phyloP scores from a whole-genome alignment of 352 stramenopile genomes.

The Phytophthora agathidicida region DNA sequence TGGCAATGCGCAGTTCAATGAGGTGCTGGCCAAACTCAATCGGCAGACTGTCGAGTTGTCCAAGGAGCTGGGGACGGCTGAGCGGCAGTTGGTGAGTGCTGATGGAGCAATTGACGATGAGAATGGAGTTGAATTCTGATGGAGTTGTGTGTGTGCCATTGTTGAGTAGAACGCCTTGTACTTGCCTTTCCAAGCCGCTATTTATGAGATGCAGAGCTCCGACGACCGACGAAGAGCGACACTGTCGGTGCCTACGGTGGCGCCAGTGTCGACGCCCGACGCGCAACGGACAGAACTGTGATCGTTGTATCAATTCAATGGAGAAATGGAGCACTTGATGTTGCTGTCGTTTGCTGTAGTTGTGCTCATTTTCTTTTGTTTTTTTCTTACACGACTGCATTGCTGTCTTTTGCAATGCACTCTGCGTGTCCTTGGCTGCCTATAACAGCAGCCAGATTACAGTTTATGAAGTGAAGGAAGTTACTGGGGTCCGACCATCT shows the following conservation, averaged over 20 bases:
- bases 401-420: background rate
- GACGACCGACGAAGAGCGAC: constrained; percentile 20
- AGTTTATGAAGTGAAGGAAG: too few species aligned
- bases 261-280: constrained; percentile 17
- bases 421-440: constrained; percentile 2
- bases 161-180: constrained; percentile 52
- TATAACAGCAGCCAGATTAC: background rate
- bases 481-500: constrained; percentile 95
- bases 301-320: constrained; percentile 1
- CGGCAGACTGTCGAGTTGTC: constrained; percentile 52
- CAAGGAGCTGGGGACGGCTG: constrained; percentile 50
- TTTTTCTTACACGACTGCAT: constrained; percentile 11
- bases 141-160: background rate
- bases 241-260: constrained; percentile 17
- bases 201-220: constrained; percentile 61
- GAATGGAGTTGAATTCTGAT: background rate
- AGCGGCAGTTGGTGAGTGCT: constrained; percentile 54
- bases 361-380: constrained; percentile 12
- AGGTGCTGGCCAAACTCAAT: constrained; percentile 54
- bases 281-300: constrained; percentile 36
- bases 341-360: constrained; percentile 9
- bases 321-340: constrained; percentile 2
- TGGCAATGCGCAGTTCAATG: constrained; percentile 44
- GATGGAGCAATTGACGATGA: background rate
- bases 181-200: constrained; percentile 58